Evolutionary conservation across 805 yeast species (phyloP), one percentile per base, ranked within the genome.

Genomic region (Teunomyces barrocoloradensis): DNA sequence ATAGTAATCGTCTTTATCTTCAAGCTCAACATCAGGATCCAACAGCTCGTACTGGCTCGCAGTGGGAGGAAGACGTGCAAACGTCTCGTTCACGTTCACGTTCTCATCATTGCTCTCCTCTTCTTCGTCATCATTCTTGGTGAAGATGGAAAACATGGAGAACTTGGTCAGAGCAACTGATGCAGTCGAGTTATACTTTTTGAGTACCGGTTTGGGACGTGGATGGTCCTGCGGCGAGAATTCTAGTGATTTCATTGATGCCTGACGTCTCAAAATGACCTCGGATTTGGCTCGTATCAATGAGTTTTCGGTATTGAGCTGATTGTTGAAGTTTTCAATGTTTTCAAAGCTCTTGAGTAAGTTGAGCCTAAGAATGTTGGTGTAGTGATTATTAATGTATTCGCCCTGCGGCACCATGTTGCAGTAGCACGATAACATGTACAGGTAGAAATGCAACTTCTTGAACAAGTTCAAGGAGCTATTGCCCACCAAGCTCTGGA

Each of bases 381-480:
- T 52, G 50, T 64, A 73, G 58, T 73, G 77, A 46, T 70, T 71
- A 48, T 70, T 66, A 17, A 62, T 49, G 43, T 54, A 56, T 12
- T 54, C 53, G 6, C 55, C 58, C 7, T 45, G 38, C 1, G 75
- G 75, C 15, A 66, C 57, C 30, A 57, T 50, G 46, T 73, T 73
- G 44, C 55, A 66, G 53, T 73, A 73, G 49, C 75, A 72, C 5
- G 74, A 66, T 30, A 63, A 54, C 67, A 69, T 65, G 57, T 72
- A 73, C 50, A 69, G 71, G 48, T 60, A 70, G 20, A 69, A 52
- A 25, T 61, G 55, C 46, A 70, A 59, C 43, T 47, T 47, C 44
- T 72, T 68, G 53, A 69, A 69, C 30, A 68, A 51, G 28, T 65
- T 64, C 23, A 71, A 53, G 9, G 71, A 61, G 43, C 57, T 59